phyloP scores from a whole-genome alignment of 495 filamentous ascomycete genomes.

The Xylaria flabelliformis region DNA sequence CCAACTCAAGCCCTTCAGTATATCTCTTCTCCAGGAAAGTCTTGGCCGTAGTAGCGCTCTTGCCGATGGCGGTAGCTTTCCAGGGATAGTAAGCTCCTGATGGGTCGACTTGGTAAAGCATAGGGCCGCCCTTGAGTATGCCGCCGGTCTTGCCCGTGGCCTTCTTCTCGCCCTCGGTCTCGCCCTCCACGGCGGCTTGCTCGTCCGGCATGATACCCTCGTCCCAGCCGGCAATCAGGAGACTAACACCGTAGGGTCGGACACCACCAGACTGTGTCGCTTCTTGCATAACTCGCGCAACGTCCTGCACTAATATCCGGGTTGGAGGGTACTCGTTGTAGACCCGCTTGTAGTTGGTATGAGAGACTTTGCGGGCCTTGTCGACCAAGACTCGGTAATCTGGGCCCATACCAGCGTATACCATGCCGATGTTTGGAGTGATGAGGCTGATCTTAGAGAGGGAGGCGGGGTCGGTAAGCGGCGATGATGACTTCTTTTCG shows the following conservation, averaged over 20 bases:
- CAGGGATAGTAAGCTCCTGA: slow-evolving; percentile 97
- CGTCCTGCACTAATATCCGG: slow-evolving; percentile 97
- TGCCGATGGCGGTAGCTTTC: slow-evolving; percentile 99
- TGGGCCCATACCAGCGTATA: slow-evolving; percentile 98
- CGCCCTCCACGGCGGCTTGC: slow-evolving; percentile 47
- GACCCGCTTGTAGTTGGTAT: slow-evolving; percentile 98
- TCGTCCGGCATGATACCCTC: slow-evolving; percentile 88
- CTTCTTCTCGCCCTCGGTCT: slow-evolving; percentile 68
- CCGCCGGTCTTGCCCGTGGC: slow-evolving; percentile 84
- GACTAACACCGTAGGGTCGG: slow-evolving; percentile 93
- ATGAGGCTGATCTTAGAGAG: slow-evolving; percentile 97
- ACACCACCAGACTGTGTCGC: slow-evolving; percentile 98
- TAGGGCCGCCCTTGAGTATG: slow-evolving; percentile 93
- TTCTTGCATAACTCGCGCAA: slow-evolving; percentile 97
- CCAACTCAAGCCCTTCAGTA: slow-evolving; percentile 93
- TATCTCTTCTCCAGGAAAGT: slow-evolving; percentile 99
- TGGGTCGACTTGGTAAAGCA: slow-evolving; percentile 97
- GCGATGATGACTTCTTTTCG: slow-evolving; percentile 98
- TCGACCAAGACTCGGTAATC: slow-evolving; percentile 98
- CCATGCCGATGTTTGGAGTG: slow-evolving; percentile 99
- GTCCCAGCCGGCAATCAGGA: slow-evolving; percentile 97
- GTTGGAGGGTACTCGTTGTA: slow-evolving; percentile 99
- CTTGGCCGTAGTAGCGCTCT: slow-evolving; percentile 96
- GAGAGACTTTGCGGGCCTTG: slow-evolving; percentile 97
- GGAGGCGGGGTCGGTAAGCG: slow-evolving; percentile 90